A percentile compares a stretch with the other conserved stretches of the same genome.
These are phyloP conservation scores for Saturnispora sanitii DNA, from an alignment of 805 yeast genomes.

Conservation along the genomic window DNA sequence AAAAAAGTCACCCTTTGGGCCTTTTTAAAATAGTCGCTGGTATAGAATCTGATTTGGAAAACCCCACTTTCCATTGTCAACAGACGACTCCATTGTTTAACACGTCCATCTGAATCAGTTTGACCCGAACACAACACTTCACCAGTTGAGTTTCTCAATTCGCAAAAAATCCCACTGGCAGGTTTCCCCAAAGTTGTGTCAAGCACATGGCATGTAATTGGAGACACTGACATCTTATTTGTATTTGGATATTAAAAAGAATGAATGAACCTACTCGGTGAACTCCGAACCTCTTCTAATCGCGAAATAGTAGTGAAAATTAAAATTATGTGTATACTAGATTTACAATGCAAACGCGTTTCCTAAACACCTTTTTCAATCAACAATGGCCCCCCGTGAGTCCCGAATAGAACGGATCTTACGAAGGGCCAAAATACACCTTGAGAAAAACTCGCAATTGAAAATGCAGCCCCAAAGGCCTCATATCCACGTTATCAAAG, in stretches of 20 bases:
- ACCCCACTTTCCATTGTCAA: slow-evolving; percentile 44
- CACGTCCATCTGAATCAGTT: slow-evolving; percentile 78
- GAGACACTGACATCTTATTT: slow-evolving; percentile 28
- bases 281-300: slow-evolving; percentile 3
- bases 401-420: not conserved
- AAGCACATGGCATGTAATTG: slow-evolving; percentile 82
- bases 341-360: no score
- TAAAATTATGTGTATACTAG: no score
- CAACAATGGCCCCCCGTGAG: not conserved
- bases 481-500: slow-evolving; percentile 19
- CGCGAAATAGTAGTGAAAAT: no score
- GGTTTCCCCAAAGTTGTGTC: slow-evolving; percentile 83
- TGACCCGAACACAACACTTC: slow-evolving; percentile 13
- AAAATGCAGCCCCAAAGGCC: slow-evolving; percentile 17
- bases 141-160: slow-evolving; percentile 31
- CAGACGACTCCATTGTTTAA: slow-evolving; percentile 45
- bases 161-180: slow-evolving; percentile 65
- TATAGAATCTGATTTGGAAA: slow-evolving; percentile 69
- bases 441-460: slow-evolving; percentile 2
- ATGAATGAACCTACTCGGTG: not conserved
- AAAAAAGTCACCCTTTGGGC: slow-evolving; percentile 50
- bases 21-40: slow-evolving; percentile 51
- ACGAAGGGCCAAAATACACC: slow-evolving; percentile 4
- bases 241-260: no score
- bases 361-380: not conserved